A percentile compares a stretch with the other conserved stretches of the same genome.
Evolutionary conservation across 257 asterid genomes (phyloP).

Genomic region (Lycium barbarum): DNA sequence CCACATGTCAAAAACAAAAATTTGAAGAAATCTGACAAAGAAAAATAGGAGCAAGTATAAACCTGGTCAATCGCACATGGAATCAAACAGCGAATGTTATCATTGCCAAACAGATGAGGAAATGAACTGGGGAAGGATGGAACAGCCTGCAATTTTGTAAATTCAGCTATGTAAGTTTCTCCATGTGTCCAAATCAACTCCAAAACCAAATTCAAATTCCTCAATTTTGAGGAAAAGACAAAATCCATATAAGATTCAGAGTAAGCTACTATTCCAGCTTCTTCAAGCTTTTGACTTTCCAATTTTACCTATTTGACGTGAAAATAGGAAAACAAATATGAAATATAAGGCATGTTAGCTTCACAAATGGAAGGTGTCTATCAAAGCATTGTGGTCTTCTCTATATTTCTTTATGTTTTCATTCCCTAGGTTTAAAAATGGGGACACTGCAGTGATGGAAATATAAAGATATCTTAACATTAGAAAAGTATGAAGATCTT

Average conservation of each 20-base stretch:
- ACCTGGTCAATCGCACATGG: constrained; percentile 99
- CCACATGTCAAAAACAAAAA: neutral
- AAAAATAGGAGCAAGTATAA: constrained; percentile 36
- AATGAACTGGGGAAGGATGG: constrained; percentile 96
- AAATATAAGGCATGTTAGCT: too few relatives aligned
- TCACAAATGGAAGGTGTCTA: constrained; percentile 2
- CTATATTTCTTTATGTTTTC: neutral
- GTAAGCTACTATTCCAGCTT: constrained; percentile 11
- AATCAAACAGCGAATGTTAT: constrained; percentile 81
- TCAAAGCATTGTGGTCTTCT: neutral
- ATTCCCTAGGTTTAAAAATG: neutral
- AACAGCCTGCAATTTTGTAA: constrained; percentile 66
- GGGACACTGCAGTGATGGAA: neutral
- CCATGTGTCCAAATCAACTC: neutral
- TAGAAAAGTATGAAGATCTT: neutral
- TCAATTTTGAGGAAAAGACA: constrained; percentile 9
- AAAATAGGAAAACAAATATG: neutral
- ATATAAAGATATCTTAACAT: neutral
- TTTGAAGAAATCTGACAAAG: neutral
- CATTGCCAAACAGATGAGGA: constrained; percentile 86
- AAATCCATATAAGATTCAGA: neutral
- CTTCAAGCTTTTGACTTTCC: neutral
- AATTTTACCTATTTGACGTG: neutral
- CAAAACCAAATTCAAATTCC: constrained; percentile 28
- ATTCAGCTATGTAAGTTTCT: constrained; percentile 24